Conservation (phyloP, 805 yeast genomes). For the Monosporozyma aerobia region DNA sequence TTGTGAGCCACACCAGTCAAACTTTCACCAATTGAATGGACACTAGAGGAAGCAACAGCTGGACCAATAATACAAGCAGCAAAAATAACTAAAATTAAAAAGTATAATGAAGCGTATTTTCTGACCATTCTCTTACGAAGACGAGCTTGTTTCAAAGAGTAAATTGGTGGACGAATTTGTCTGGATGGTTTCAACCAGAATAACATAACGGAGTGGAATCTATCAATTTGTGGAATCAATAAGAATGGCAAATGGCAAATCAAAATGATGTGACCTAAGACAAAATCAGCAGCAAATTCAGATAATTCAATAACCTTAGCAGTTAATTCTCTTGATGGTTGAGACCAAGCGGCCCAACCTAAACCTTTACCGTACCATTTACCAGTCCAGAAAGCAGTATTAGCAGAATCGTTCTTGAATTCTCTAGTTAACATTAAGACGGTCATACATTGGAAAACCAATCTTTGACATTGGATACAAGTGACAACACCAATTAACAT, state of each 20-base stretch:
- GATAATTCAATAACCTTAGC: slow-evolving; percentile 92
- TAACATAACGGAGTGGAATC: slow-evolving; percentile 96
- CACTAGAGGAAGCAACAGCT: slow-evolving; percentile 65
- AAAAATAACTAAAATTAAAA: slow-evolving; percentile 58
- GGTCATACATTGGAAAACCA: slow-evolving; percentile 77
- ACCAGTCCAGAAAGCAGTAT: slow-evolving; percentile 99
- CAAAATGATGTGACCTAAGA: slow-evolving; percentile 81
- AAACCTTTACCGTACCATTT: slow-evolving; percentile 94
- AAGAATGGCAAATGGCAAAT: slow-evolving; percentile 85
- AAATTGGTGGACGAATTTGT: slow-evolving; percentile 96
- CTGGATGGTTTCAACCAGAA: slow-evolving; percentile 98
- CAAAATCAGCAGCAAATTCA: slow-evolving; percentile 93
- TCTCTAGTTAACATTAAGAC: slow-evolving; percentile 79
- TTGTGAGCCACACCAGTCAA: slow-evolving; percentile 45
- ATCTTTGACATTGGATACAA: slow-evolving; percentile 78
- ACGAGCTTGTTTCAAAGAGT: slow-evolving; percentile 91
- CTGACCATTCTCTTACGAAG: slow-evolving; percentile 96
- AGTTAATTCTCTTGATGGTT: slow-evolving; percentile 89
- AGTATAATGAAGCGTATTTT: slow-evolving; percentile 80
- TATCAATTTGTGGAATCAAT: slow-evolving; percentile 79
- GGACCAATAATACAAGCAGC: slow-evolving; percentile 81
- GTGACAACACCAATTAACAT: slow-evolving; percentile 81
- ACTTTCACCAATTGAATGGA: slow-evolving; percentile 28
- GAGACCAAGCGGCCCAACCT: slow-evolving; percentile 91
- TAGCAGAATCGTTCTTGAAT: slow-evolving; percentile 88